A percentile compares a stretch with the other conserved stretches of the same genome.
Conservation (phyloP, 2,329 filamentous ascomycete species). For the Calonectria ilicicola region DNA sequence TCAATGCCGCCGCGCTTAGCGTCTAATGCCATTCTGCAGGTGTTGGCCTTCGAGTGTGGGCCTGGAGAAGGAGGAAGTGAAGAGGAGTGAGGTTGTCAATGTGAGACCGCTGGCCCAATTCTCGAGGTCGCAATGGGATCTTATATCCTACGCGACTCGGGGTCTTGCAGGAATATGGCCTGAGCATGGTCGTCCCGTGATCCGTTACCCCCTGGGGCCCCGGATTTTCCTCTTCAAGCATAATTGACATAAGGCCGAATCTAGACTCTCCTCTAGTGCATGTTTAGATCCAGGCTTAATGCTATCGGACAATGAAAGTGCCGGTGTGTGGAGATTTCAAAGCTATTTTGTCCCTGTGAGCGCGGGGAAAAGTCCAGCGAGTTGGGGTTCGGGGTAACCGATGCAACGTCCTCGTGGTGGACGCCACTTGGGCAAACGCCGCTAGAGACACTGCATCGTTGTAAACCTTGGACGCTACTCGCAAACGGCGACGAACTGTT, state of each 20-base stretch:
- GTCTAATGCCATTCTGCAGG: conserved; percentile 26
- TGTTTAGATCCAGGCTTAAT: not conserved
- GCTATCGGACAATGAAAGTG: conserved; percentile 12
- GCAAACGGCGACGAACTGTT: not conserved
- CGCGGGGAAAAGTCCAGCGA: not conserved
- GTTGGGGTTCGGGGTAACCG: not conserved
- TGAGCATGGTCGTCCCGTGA: conserved; percentile 8
- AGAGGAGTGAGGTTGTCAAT: not conserved
- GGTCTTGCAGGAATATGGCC: not conserved
- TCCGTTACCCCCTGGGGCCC: conserved; percentile 15
- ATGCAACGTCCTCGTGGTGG: not conserved
- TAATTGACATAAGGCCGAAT: conserved; percentile 9
- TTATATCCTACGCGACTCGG: conserved; percentile 17
- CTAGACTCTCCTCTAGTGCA: conserved; percentile 6
- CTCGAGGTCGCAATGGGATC: not conserved
- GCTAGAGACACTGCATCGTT: not conserved
- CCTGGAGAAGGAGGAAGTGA: not conserved
- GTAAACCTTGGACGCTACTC: not conserved
- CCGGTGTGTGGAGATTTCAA: not conserved
- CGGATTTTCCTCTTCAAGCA: conserved; percentile 16
- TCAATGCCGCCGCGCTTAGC: conserved; percentile 38
- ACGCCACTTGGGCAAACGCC: not conserved
- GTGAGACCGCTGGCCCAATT: not conserved
- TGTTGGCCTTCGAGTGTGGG: not conserved
- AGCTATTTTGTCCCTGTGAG: not conserved